Base-by-base conservation (phyloP, 164 flowering plant species). In the Litsea cubeba region DNA sequence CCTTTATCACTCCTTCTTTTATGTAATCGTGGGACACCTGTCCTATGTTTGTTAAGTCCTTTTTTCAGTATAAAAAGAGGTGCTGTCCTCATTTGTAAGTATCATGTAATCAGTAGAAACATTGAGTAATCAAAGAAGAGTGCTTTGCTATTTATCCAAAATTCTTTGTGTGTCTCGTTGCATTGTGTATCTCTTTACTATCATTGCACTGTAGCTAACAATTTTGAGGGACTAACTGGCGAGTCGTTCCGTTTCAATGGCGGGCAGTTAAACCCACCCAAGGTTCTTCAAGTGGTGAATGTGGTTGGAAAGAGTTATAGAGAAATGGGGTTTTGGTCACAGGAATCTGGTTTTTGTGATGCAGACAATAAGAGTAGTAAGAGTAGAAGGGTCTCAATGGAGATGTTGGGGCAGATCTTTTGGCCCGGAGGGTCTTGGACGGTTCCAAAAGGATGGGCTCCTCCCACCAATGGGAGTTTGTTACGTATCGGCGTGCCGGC, bases 401-500 rank as follows among this genome's bases (percentile, higher is more conserved):
- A 1, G 30, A 72, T 62, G 23, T 22, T 50, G 62, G 51, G 81
- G 2, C 62, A 35, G 1, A 80, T 86, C 23, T 50, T 50, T 62
- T 88, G 89, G 81, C 81, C 83, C 0, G 79, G 79, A 1, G 71
- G 75, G 32, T 1, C 70, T 63, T 12, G 67, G 60, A 12, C 74
- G 5, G 62, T 18, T 3, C 92, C 94, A 1, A 82, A 65, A 77
- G 90, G 94, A 14, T 87, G 90, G 90, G 77, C 77, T 32, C 80
- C 85, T 17, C 24, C 67, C 5, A 14, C 5, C 28, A 25, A 14
- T 25, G 26, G 23, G 28, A 14, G 15, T 23, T 11, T 0, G 82
- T 8, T 90, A 78, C 80, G 58, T 35, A 87, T 90, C 11, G 90
- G 85, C 32, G 82, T 90, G 63, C 92, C 92, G 0, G 85, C 75